Percentiles rank a stretch among this genome's conserved stretches.
phyloP scores from a whole-genome alignment of 306 rosid genomes.

The Prunus davidiana region DNA sequence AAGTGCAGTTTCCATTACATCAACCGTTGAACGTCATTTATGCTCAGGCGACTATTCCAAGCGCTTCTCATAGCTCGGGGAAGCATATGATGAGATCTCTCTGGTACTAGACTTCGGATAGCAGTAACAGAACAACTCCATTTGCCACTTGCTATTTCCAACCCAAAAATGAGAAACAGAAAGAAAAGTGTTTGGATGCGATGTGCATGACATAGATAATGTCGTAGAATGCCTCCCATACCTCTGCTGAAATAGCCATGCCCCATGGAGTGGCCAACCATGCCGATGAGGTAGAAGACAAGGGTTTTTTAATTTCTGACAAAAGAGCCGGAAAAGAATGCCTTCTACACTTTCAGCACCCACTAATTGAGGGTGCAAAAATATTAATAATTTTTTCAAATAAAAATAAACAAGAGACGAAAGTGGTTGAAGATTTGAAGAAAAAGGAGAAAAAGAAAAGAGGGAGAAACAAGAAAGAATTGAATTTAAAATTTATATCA shows the following conservation, averaged over 20 bases:
- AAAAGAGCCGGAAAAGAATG: not conserved
- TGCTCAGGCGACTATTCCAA: no score
- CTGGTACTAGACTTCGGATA: no score
- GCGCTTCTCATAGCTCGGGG: no score
- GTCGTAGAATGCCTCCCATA: not conserved
- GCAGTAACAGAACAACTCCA: no score
- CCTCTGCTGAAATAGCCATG: not conserved
- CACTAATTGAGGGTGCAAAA: not conserved
- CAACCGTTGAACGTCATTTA: no score
- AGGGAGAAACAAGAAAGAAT: not conserved
- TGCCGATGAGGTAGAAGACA: not conserved
- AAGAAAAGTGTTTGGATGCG: not conserved
- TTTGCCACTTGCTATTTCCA: not conserved
- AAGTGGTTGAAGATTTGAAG: not conserved
- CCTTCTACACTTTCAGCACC: not conserved
- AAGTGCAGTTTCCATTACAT: no score
- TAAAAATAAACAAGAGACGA: not conserved
- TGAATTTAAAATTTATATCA: not conserved
- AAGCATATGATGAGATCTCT: no score
- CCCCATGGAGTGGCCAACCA: slow-evolving; percentile 3
- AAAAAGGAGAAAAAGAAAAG: not conserved
- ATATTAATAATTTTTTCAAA: not conserved
- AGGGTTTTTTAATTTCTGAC: not conserved
- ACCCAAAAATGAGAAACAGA: no score
- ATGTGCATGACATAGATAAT: not conserved